These are phyloP conservation scores for Cutaneotrichosporon sp. DNA, from an alignment of 1,284 basidiomycete species.

Conservation along the genomic window DNA sequence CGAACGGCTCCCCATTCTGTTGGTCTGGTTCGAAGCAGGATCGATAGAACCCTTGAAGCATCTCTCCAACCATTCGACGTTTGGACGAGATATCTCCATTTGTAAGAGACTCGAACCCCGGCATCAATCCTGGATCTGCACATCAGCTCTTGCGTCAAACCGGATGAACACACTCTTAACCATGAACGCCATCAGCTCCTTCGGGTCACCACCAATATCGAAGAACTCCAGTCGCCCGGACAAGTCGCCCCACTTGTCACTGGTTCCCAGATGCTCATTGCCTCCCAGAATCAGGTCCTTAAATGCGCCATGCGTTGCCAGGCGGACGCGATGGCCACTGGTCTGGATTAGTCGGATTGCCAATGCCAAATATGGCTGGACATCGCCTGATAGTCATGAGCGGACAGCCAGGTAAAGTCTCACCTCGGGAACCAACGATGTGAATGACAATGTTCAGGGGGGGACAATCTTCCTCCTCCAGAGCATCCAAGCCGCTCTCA, in stretches of 20 bases:
- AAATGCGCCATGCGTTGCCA: conserved; percentile 64
- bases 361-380: conserved; percentile 66
- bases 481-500: too few relatives aligned
- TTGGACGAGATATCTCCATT: conserved; percentile 25
- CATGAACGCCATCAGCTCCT: conserved; percentile 47
- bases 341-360: conserved; percentile 55
- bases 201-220: conserved; percentile 43
- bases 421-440: conserved; percentile 61
- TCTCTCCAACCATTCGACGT: conserved; percentile 45
- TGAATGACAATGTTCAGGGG: conserved; percentile 61
- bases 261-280: conserved; percentile 50
- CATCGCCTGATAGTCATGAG: conserved; percentile 56
- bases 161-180: conserved; percentile 41
- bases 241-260: conserved; percentile 51
- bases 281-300: conserved; percentile 47
- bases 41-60: conserved; percentile 59
- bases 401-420: conserved; percentile 10
- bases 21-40: conserved; percentile 55
- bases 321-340: conserved; percentile 58
- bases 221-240: conserved; percentile 39
- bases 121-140: conserved; percentile 27
- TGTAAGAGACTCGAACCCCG: not conserved
- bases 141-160: too few relatives aligned
- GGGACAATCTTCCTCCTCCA: conserved; percentile 18
- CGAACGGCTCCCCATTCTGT: conserved; percentile 52